phyloP scores from a whole-genome alignment of 345 rosid species.

The Populus pruinosa region DNA sequence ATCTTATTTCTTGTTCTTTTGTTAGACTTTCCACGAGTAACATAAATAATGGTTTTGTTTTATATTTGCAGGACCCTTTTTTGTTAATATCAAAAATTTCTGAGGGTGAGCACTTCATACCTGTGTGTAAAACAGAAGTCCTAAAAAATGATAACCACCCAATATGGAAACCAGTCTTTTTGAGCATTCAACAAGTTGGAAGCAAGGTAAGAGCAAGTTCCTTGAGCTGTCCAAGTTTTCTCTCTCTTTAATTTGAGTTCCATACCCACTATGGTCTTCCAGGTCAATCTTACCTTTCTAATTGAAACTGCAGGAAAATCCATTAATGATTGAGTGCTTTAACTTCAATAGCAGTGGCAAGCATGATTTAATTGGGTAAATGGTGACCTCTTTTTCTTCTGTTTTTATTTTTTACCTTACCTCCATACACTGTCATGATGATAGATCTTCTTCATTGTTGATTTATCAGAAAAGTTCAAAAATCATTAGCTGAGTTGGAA shows the following conservation, averaged over 20 bases:
- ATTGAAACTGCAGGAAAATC: conserved; percentile 49
- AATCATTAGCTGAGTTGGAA: conserved; percentile 74
- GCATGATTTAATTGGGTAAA: conserved; percentile 70
- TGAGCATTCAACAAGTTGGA: conserved; percentile 83
- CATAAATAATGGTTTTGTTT: conserved; percentile 8
- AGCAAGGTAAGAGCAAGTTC: conserved; percentile 57
- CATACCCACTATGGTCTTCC: not conserved
- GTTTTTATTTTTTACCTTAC: not conserved
- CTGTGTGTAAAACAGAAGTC: conserved; percentile 88
- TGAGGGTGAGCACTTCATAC: conserved; percentile 57
- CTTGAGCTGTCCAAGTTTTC: not conserved
- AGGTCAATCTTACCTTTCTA: conserved; percentile 4
- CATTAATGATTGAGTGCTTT: conserved; percentile 61
- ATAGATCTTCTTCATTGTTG: conserved; percentile 23
- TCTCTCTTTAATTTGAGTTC: not conserved
- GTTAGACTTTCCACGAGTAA: conserved; percentile 1
- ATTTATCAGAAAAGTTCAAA: conserved; percentile 63
- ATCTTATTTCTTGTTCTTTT: conserved; percentile 14
- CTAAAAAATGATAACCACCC: conserved; percentile 69
- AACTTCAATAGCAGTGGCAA: conserved; percentile 64
- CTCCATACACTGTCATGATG: conserved; percentile 3
- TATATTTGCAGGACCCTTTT: conserved; percentile 70
- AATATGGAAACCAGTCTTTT: conserved; percentile 67
- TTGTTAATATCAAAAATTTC: conserved; percentile 75
- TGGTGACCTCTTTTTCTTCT: conserved; percentile 10